Percentiles rank a stretch among this genome's conserved stretches.
phyloP scores from a whole-genome alignment of 2,329 filamentous ascomycete genomes.

The Paecilomyces fulvus region DNA sequence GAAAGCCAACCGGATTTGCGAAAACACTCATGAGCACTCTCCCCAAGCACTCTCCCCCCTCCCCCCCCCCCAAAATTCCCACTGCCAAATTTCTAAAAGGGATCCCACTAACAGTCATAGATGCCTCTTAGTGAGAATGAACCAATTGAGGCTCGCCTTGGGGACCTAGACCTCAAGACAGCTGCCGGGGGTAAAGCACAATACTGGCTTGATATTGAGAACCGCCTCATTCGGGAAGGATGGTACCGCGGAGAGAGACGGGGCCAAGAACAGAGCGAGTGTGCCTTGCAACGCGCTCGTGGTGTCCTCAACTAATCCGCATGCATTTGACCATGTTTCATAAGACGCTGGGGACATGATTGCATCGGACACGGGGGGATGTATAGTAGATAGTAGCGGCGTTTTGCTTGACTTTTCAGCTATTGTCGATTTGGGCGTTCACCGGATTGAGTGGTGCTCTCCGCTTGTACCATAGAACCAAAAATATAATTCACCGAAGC shows the following conservation, averaged over 20 bases:
- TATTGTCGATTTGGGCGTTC: not conserved
- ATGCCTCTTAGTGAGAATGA: slow-evolving; percentile 24
- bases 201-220: slow-evolving; percentile 61
- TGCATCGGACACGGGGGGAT: not conserved
- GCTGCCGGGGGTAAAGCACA: slow-evolving; percentile 52
- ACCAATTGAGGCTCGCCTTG: slow-evolving; percentile 47
- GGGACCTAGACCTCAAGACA: slow-evolving; percentile 72
- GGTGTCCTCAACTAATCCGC: not conserved
- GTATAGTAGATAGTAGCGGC: slow-evolving; percentile 6
- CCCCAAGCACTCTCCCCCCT: no score
- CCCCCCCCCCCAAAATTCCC: not conserved
- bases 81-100: not conserved
- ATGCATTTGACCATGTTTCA: not conserved
- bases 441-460: not conserved
- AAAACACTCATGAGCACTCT: not conserved
- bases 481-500: not conserved
- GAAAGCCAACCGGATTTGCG: not conserved
- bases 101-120: slow-evolving; percentile 12
- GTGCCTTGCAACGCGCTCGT: slow-evolving; percentile 19
- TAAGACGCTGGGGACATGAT: not conserved
- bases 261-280: slow-evolving; percentile 21
- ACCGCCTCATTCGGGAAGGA: slow-evolving; percentile 54
- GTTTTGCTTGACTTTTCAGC: slow-evolving; percentile 2
- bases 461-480: slow-evolving; percentile 3
- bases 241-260: slow-evolving; percentile 51